Conservation (phyloP, 2,329 filamentous ascomycete genomes). For the Microsporum canis region DNA sequence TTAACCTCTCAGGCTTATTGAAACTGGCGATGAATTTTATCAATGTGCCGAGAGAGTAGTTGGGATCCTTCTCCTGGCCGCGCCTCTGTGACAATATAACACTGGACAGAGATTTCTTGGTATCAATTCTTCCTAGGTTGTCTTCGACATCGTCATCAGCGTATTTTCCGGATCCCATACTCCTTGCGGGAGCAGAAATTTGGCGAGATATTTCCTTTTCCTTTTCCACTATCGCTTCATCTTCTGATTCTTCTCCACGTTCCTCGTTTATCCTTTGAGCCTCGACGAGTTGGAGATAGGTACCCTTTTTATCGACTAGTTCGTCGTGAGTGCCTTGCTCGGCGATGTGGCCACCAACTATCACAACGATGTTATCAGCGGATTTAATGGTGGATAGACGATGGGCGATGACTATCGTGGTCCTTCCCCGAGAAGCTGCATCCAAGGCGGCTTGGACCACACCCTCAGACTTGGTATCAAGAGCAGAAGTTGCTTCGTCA, state of each 20-base stretch:
- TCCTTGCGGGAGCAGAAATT: slow-evolving; percentile 6
- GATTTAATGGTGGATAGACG: slow-evolving; percentile 87
- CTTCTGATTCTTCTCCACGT: slow-evolving; percentile 26
- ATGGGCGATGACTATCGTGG: slow-evolving; percentile 93
- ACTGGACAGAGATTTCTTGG: slow-evolving; percentile 53
- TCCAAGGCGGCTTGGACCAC: slow-evolving; percentile 90
- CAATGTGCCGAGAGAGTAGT: slow-evolving; percentile 63
- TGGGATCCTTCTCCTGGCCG: slow-evolving; percentile 37
- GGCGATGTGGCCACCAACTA: slow-evolving; percentile 72
- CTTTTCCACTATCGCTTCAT: slow-evolving; percentile 24
- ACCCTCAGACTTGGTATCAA: slow-evolving; percentile 90
- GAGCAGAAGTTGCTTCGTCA: slow-evolving; percentile 85
- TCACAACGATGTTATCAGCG: slow-evolving; percentile 92
- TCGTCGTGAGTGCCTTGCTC: slow-evolving; percentile 85
- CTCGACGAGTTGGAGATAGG: slow-evolving; percentile 76
- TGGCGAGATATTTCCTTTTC: slow-evolving; percentile 9
- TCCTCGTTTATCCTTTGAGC: slow-evolving; percentile 68
- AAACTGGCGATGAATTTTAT: slow-evolving; percentile 71
- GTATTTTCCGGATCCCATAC: slow-evolving; percentile 17
- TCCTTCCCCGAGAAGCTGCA: slow-evolving; percentile 70
- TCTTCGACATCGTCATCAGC: slow-evolving; percentile 23
- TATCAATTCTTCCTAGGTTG: slow-evolving; percentile 35
- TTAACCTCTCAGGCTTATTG: slow-evolving; percentile 59
- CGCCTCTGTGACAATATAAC: slow-evolving; percentile 51
- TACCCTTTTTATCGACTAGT: slow-evolving; percentile 56